Conservation (phyloP, 371 early-diverging fungal genomes). For the Basidiobolus heterosporus region DNA sequence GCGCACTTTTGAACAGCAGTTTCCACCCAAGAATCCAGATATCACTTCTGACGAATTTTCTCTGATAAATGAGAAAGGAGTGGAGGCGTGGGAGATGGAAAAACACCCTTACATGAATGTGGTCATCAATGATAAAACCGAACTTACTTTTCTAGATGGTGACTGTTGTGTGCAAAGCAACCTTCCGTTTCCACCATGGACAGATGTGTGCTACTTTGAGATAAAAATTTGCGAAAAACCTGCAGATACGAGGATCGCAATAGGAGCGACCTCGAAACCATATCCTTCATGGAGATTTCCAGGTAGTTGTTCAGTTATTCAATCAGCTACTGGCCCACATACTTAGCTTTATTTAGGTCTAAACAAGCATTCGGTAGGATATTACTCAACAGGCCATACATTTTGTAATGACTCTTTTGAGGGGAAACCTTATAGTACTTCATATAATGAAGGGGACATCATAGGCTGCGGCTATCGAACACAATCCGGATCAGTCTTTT, state of each 20-base stretch:
- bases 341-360: conserved; percentile 14
- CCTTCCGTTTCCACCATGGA: conserved; percentile 57
- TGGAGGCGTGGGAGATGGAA: conserved; percentile 68
- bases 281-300: conserved; percentile 46
- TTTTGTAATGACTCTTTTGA: conserved; percentile 43
- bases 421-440: conserved; percentile 35
- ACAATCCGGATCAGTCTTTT: conserved; percentile 53
- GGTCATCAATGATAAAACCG: conserved; percentile 41
- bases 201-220: conserved; percentile 61
- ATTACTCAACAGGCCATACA: conserved; percentile 36
- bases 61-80: conserved; percentile 67
- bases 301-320: conserved; percentile 18
- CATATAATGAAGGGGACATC: conserved; percentile 49
- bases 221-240: conserved; percentile 52
- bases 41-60: conserved; percentile 44
- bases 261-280: conserved; percentile 49
- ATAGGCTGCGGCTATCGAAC: conserved; percentile 63
- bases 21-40: conserved; percentile 9
- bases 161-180: conserved; percentile 39
- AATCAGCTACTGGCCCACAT: neutral
- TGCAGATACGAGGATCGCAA: conserved; percentile 29
- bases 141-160: conserved; percentile 46
- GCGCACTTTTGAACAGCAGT: no score
- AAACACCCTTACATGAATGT: conserved; percentile 33
- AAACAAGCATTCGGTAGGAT: conserved; percentile 54